Base-by-base conservation (phyloP, 2,329 filamentous ascomycete genomes). In the Magnaporthiopsis rhizophila region DNA sequence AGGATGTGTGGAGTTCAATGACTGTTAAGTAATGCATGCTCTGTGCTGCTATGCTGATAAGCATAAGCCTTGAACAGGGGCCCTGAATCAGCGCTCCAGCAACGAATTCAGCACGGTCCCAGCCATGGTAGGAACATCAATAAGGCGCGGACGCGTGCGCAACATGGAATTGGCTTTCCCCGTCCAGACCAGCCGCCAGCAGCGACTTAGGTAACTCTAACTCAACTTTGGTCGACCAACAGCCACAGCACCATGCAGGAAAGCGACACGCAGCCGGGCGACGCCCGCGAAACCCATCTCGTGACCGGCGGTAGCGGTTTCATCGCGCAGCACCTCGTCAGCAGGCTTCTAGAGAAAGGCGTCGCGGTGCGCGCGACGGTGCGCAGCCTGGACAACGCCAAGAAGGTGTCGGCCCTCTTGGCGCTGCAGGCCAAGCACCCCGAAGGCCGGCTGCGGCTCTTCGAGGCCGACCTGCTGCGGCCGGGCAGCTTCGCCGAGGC, bases 221-320 rank as follows among this genome's bases (percentile, higher is more conserved):
- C 34, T 36, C 9, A 12, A 9, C 34, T 12, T 21, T 21, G 18
- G 21, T 21, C 45, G n/a, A 38, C 32, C 3, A 60, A 11, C 8
- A 21, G 5, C 18, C 3, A 38, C 21, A 38, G 24, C 18, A 5
- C 30, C 21, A 60, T 12, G 13, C 32, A n/a, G n/a, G 34, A 15
- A 59, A 59, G n/a, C 32, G 9, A 12, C 11, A 38, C 13, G 8
- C n/a, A 34, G 58, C 11, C 28, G 12, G 18, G 30, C 8, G 12
- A 15, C 58, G 30, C 30, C 28, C n/a, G 24, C 13, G 58, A 60
- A 36, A 60, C 30, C 15, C 58, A 60, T 69, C 77, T 87, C 74
- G 86, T 84, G 69, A 80, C 87, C 70, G 86, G 84, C 59, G 86
- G 86, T 58, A 84, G 81, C 26, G 84, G 85, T 28, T 86, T 88